These are phyloP conservation scores for Pichia sp. DNA, from an alignment of 1,139 yeast genomes.

Conservation along the genomic window DNA sequence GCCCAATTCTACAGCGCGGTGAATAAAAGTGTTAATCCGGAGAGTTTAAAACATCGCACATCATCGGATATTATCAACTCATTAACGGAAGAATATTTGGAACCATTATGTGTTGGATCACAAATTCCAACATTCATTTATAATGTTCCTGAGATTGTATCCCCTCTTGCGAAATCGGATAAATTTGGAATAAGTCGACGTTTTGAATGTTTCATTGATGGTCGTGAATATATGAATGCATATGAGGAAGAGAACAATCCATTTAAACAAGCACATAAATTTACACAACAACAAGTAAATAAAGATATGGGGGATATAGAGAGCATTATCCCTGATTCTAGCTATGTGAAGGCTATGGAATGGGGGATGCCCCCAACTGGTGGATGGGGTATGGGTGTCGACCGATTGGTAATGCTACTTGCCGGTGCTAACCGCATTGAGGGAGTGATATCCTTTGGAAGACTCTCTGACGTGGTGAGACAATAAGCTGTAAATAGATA, in stretches of 20 bases:
- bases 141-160: constrained; percentile 78
- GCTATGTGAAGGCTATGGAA: constrained; percentile 69
- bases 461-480: constrained; percentile 58
- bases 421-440: constrained; percentile 63
- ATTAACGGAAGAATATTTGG: constrained; percentile 56
- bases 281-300: constrained; percentile 45
- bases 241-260: constrained; percentile 97
- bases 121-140: constrained; percentile 60
- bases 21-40: constrained; percentile 26
- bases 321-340: constrained; percentile 62
- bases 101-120: constrained; percentile 41
- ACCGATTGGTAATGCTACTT: constrained; percentile 76
- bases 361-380: constrained; percentile 98
- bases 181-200: constrained; percentile 35
- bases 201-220: constrained; percentile 77
- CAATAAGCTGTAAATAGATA: too few species aligned
- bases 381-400: constrained; percentile 97
- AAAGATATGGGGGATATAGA: constrained; percentile 53
- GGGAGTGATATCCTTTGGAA: constrained; percentile 78
- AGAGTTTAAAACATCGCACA: too few species aligned
- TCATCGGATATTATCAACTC: constrained; percentile 65
- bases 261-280: constrained; percentile 53
- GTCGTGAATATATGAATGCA: constrained; percentile 83
- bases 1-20: constrained; percentile 16
- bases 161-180: constrained; percentile 79